A percentile compares a stretch with the other conserved stretches of the same genome.
These are phyloP conservation scores for Apophysomyces ossiformis DNA, from an alignment of 371 early-diverging fungal genomes.

Conservation along the genomic window DNA sequence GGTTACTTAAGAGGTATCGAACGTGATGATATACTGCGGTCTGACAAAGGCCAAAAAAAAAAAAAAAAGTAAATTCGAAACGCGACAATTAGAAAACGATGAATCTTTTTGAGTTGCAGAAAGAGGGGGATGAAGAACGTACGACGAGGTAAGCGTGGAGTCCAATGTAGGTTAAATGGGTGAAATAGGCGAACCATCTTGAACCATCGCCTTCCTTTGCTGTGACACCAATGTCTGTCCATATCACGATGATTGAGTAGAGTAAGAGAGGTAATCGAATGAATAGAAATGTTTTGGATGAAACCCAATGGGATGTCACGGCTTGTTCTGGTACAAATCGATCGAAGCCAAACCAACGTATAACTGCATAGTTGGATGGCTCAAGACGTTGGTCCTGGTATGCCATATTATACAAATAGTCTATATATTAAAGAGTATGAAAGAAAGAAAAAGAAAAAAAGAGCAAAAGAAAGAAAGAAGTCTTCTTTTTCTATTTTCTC, in stretches of 20 bases:
- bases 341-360: slow-evolving; percentile 55
- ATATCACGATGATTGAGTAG: slow-evolving; percentile 49
- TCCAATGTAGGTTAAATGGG: slow-evolving; percentile 57
- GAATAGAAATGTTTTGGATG: slow-evolving; percentile 41
- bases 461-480: slow-evolving; percentile 1
- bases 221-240: slow-evolving; percentile 43
- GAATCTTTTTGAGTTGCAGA: too few species aligned
- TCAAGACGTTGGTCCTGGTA: slow-evolving; percentile 28
- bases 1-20: slow-evolving; percentile 28
- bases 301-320: slow-evolving; percentile 59
- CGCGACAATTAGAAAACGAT: background rate
- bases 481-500: background rate
- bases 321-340: slow-evolving; percentile 57
- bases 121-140: slow-evolving; percentile 22
- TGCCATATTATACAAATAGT: background rate
- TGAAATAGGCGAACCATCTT: slow-evolving; percentile 52
- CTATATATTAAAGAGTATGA: background rate
- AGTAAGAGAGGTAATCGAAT: slow-evolving; percentile 45
- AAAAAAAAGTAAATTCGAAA: slow-evolving; percentile 1
- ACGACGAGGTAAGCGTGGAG: slow-evolving; percentile 57
- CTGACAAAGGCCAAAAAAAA: slow-evolving; percentile 9
- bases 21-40: slow-evolving; percentile 36
- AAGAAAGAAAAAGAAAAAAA: slow-evolving; percentile 15
- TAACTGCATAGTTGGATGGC: slow-evolving; percentile 30
- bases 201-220: slow-evolving; percentile 19